phyloP scores from a whole-genome alignment of 345 rosid genomes.

The Rhizophora apiculata region DNA sequence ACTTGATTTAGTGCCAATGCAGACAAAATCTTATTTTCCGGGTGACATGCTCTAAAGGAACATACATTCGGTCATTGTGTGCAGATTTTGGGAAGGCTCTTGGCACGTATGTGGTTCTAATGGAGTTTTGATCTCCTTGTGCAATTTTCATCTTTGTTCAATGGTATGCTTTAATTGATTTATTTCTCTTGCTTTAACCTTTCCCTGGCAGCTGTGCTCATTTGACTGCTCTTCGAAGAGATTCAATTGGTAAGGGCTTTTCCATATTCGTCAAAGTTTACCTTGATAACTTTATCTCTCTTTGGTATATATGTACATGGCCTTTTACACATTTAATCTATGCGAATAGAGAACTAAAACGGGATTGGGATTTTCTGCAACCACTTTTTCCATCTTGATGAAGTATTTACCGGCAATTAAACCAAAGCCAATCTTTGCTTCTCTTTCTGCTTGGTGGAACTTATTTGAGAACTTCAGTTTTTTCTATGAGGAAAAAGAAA shows the following conservation, averaged over 20 bases:
- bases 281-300: neutral
- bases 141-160: neutral
- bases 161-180: neutral
- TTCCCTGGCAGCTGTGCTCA: slow-evolving; percentile 79
- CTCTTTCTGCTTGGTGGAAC: too few species aligned
- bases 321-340: neutral
- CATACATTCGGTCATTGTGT: slow-evolving; percentile 91
- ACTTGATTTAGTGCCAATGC: slow-evolving; percentile 26
- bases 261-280: neutral
- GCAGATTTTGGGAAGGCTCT: slow-evolving; percentile 92
- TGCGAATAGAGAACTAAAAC: neutral
- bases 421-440: too few species aligned
- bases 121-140: neutral
- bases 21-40: slow-evolving; percentile 89
- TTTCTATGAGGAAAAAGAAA: neutral
- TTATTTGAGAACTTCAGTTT: neutral
- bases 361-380: too few species aligned
- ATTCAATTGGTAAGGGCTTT: slow-evolving; percentile 70
- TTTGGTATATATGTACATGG: neutral
- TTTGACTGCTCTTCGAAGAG: slow-evolving; percentile 89
- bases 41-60: slow-evolving; percentile 85
- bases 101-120: slow-evolving; percentile 51
- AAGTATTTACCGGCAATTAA: too few species aligned
- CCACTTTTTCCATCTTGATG: too few species aligned
- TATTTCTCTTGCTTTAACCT: neutral